Conservation (phyloP, 1,284 basidiomycete species). For the Polyporus tsugae region DNA sequence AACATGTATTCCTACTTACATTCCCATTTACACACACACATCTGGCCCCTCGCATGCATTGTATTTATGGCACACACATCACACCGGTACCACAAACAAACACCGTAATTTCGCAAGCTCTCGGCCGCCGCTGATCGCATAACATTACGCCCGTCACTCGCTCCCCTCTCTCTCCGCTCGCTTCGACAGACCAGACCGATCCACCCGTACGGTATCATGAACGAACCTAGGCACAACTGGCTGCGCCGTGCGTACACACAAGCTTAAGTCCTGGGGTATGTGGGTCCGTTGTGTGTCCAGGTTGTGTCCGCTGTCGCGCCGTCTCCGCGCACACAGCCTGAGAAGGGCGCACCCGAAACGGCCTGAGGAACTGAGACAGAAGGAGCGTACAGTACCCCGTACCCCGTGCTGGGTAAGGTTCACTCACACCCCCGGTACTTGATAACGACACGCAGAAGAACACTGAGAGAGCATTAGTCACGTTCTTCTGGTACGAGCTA, state of each 20-base stretch:
- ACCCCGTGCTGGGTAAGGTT: background rate
- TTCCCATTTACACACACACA: background rate
- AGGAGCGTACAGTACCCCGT: background rate
- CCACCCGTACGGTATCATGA: background rate
- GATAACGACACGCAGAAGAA: background rate
- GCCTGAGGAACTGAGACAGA: background rate
- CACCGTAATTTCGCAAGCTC: conserved; percentile 3
- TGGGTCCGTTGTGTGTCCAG: conserved; percentile 12
- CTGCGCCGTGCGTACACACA: background rate
- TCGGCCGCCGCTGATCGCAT: background rate
- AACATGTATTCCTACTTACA: background rate
- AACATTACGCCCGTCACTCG: background rate
- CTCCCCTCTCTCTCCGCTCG: background rate
- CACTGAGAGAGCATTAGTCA: background rate
- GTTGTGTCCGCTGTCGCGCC: background rate
- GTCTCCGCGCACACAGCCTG: background rate
- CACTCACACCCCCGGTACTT: background rate
- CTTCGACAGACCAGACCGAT: background rate
- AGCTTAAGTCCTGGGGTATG: background rate
- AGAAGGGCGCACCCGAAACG: background rate
- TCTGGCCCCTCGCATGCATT: background rate
- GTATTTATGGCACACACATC: conserved; percentile 7
- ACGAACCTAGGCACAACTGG: background rate
- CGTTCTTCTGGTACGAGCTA: background rate
- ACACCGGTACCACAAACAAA: background rate